A percentile compares a stretch with the other conserved stretches of the same genome.
Conservation (phyloP, 2,329 filamentous ascomycete species). For the Orbilia quercus region DNA sequence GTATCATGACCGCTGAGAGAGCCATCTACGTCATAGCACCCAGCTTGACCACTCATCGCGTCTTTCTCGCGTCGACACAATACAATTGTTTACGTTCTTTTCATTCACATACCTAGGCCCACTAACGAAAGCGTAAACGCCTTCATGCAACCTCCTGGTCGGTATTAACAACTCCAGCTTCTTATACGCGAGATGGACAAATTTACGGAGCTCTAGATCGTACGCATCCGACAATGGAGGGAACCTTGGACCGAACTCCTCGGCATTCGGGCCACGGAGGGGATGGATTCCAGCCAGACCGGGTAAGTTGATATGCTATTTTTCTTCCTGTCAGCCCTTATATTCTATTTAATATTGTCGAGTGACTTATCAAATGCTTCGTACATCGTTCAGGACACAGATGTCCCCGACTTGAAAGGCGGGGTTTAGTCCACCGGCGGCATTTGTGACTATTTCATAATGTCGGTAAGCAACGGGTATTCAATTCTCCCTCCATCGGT, state of each 20-base stretch:
- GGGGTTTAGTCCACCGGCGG: conserved; percentile 74
- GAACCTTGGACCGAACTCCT: conserved; percentile 73
- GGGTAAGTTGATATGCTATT: conserved; percentile 72
- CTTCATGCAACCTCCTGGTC: conserved; percentile 71
- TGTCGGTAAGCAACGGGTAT: conserved; percentile 17
- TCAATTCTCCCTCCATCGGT: conserved; percentile 63
- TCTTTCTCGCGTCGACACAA: conserved; percentile 3
- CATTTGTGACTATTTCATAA: conserved; percentile 71
- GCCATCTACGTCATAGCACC: too few relatives aligned
- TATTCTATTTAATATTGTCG: too few relatives aligned
- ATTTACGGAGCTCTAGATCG: conserved; percentile 71
- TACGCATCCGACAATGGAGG: conserved; percentile 75
- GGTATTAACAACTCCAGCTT: conserved; percentile 65
- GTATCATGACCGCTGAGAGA: too few relatives aligned
- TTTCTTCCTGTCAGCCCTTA: conserved; percentile 19
- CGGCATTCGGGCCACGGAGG: conserved; percentile 72
- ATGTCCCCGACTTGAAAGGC: conserved; percentile 74
- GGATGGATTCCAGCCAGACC: conserved; percentile 73
- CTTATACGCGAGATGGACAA: conserved; percentile 70
- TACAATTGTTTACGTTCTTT: too few relatives aligned
- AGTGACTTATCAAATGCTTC: too few relatives aligned
- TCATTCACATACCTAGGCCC: conserved; percentile 69
- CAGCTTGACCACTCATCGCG: too few relatives aligned
- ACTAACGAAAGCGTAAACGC: conserved; percentile 74
- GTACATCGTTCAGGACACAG: conserved; percentile 73